Base-by-base conservation (phyloP, 768 basidiomycete species). In the Lanmaoa rubissima region DNA sequence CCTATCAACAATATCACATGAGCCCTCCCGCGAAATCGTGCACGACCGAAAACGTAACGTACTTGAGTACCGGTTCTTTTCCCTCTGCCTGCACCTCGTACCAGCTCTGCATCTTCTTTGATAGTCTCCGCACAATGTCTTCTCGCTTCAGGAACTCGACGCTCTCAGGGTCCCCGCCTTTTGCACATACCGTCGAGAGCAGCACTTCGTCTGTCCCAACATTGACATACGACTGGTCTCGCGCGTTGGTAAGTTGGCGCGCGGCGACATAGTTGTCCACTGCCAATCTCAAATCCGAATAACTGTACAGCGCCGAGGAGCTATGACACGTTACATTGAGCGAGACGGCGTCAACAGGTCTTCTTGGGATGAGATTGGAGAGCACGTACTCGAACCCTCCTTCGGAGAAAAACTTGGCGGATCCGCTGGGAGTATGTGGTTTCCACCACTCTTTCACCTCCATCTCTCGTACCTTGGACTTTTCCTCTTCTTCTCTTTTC, bases 31-130 rank as follows among this genome's bases (percentile, higher is more conserved):
- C 14, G 10, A 8, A 48, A 17, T 32, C 41, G 6, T 36, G 46
- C 11, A 36, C 41, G 26, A 55, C 14, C 11, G 36, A 39, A n/a
- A 58, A 41, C 26, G 19, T 35, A 40, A 68, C 86, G 10, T 51
- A 90, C 90, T 84, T 90, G 53, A 77, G 66, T 1, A 86, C 69
- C 0, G 74, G 63, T n/a, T 88, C 85, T 41, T 76, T 78, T 1
- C 83, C 83, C 5, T 81, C 81, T 1, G 73, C 76, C 28, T 64
- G 69, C 17, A 92, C 72, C 67, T 86, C 83, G 60, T 92, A 79
- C 89, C 89, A 94, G 26, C 68, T 68, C 67, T 93, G 90, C 92
- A 94, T 93, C 55, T 79, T 80, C 4, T 79, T 74, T 16, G 81
- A 60, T 17, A 94, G 66, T 26, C 74, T 76, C 58, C 76, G 78